These are phyloP conservation scores for Trypanosoma vivax DNA, from an alignment of 208 protist genomes.

Conservation along the genomic window DNA sequence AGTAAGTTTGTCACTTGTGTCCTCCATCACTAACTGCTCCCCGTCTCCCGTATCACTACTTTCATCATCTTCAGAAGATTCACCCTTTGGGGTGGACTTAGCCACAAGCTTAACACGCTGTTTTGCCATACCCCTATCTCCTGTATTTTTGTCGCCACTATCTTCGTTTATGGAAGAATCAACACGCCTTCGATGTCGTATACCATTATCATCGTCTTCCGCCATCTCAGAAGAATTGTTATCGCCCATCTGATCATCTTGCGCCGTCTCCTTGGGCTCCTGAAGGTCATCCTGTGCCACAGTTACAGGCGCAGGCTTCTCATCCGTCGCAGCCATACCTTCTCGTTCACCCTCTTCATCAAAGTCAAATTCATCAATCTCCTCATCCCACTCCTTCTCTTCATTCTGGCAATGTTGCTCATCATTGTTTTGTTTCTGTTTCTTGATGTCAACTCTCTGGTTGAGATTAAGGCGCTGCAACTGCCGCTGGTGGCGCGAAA, in stretches of 20 bases:
- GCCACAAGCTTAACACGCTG: constrained; percentile 35
- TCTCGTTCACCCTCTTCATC: constrained; percentile 34
- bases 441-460: constrained; percentile 64
- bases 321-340: constrained; percentile 54
- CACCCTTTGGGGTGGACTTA: constrained; percentile 22
- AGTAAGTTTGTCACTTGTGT: constrained; percentile 39
- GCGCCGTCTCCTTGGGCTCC: constrained; percentile 11
- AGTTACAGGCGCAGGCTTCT: constrained; percentile 26
- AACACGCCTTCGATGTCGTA: constrained; percentile 10
- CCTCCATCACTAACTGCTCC: constrained; percentile 10
- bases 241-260: constrained; percentile 21
- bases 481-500: constrained; percentile 74
- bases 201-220: constrained; percentile 9
- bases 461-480: constrained; percentile 79
- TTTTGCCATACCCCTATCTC: constrained; percentile 33
- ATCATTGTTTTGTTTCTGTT: constrained; percentile 37
- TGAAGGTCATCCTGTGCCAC: constrained; percentile 34
- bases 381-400: constrained; percentile 39
- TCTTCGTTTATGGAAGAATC: constrained; percentile 22
- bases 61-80: constrained; percentile 29
- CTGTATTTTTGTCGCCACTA: constrained; percentile 21
- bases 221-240: constrained; percentile 15
- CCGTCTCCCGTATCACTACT: constrained; percentile 22
- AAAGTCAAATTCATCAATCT: constrained; percentile 37
- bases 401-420: constrained; percentile 26